Evolutionary conservation across 2,329 filamentous ascomycete genomes (phyloP).

Genomic region (Colletotrichum abscissum): DNA sequence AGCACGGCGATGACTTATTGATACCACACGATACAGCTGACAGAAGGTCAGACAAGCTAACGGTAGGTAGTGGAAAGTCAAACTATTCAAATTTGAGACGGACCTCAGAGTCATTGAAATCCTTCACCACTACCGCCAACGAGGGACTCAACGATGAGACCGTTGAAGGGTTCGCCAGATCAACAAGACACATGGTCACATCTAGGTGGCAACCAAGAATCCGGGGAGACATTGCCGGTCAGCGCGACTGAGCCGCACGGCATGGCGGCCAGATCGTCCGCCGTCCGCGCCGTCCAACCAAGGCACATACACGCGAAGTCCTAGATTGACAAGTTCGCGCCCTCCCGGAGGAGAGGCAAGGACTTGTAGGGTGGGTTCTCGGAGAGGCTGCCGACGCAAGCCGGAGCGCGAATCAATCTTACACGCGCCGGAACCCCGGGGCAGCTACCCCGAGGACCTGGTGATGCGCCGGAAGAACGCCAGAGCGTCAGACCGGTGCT

Average conservation of each 20-base stretch:
- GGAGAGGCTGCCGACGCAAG: not conserved
- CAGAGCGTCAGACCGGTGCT: not conserved
- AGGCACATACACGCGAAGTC: not conserved
- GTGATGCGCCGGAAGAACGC: not conserved
- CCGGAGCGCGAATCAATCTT: not conserved
- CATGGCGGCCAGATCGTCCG: not conserved
- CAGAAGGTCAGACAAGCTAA: not conserved
- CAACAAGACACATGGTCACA: not conserved
- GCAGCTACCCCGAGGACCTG: not conserved
- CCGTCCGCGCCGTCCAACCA: not conserved
- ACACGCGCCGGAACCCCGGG: not conserved
- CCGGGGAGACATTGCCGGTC: not conserved
- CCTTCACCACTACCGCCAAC: not conserved
- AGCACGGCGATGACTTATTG: not conserved
- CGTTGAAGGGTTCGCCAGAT: not conserved
- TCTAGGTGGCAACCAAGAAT: not conserved
- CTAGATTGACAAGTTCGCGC: not conserved
- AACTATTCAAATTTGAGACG: not conserved
- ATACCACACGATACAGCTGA: not conserved
- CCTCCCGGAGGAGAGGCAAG: not conserved
- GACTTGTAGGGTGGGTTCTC: not conserved
- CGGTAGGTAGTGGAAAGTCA: not conserved
- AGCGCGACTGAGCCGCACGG: not conserved
- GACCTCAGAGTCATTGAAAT: not conserved
- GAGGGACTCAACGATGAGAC: not conserved